Evolutionary conservation across 257 asterid genomes (phyloP).

Genomic region (Solanum medicagineum): DNA sequence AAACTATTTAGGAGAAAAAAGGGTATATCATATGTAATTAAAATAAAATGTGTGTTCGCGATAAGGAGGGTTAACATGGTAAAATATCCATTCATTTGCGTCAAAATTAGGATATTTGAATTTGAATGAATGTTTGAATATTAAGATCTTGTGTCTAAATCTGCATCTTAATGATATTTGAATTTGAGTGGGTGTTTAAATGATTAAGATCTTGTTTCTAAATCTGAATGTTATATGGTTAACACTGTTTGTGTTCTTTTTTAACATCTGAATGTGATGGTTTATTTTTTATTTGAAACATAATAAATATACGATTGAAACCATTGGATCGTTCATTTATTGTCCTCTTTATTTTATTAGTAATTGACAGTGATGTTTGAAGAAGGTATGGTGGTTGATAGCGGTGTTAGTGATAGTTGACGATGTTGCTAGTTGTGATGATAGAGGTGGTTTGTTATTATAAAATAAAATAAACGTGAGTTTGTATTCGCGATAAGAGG

Average conservation of each 20-base stretch:
- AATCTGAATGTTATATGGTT: neutral
- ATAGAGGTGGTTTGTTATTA: neutral
- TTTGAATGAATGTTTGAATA: neutral
- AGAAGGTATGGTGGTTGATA: neutral
- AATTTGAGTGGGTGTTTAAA: no score
- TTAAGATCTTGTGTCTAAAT: neutral
- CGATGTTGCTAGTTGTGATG: neutral
- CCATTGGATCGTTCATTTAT: neutral
- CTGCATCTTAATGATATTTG: neutral
- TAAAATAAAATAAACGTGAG: neutral
- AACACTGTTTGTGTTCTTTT: neutral
- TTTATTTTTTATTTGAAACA: no score
- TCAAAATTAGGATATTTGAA: neutral
- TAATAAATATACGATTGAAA: neutral
- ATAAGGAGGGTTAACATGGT: neutral
- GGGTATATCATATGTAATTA: neutral
- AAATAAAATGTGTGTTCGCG: neutral
- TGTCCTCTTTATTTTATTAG: neutral
- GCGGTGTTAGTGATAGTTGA: neutral
- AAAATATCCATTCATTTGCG: rapidly evolving
- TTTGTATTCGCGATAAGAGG: neutral
- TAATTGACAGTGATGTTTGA: neutral
- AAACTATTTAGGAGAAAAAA: no score
- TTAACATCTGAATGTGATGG: neutral
- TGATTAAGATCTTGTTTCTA: neutral